Conservation (phyloP, 2,329 filamentous ascomycete genomes). For the Beauveria brongniartii region DNA sequence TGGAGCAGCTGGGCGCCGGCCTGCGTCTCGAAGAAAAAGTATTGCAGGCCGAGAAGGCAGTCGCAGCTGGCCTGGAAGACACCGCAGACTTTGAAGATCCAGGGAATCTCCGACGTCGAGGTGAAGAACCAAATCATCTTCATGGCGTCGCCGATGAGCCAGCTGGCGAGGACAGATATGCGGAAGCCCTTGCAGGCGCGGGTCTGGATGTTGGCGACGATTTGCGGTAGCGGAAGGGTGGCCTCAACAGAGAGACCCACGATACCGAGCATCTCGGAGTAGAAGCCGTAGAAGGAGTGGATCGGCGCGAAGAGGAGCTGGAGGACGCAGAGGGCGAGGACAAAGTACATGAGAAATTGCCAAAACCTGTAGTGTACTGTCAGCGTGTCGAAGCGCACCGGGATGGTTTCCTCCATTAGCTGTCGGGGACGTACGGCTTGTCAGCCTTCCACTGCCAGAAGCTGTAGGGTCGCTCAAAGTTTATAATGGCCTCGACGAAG, state of each 20-base stretch:
- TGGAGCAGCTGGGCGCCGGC: constrained; percentile 15
- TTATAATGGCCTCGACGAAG: constrained; percentile 16
- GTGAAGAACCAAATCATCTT: constrained; percentile 86
- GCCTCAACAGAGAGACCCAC: constrained; percentile 73
- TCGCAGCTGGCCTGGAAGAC: constrained; percentile 76
- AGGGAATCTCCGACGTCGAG: constrained; percentile 59
- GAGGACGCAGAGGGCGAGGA: constrained; percentile 49
- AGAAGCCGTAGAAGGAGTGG: constrained; percentile 50
- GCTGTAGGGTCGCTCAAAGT: constrained; percentile 55
- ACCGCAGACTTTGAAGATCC: constrained; percentile 75
- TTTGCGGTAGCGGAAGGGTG: constrained; percentile 72
- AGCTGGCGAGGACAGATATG: constrained; percentile 65
- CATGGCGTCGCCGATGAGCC: constrained; percentile 74
- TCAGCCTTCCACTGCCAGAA: constrained; percentile 78
- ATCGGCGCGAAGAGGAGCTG: constrained; percentile 60
- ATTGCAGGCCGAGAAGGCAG: constrained; percentile 65
- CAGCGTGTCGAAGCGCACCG: constrained; percentile 9
- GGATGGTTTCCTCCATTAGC: not conserved
- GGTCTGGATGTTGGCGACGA: constrained; percentile 59
- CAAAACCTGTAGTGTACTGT: constrained; percentile 51
- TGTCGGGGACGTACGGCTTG: constrained; percentile 45
- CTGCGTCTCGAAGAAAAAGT: constrained; percentile 50
- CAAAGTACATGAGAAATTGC: constrained; percentile 65
- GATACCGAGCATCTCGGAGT: constrained; percentile 62
- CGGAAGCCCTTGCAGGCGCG: constrained; percentile 72